A percentile compares a stretch with the other conserved stretches of the same genome.
phyloP scores from a whole-genome alignment of 345 rosid genomes.

The Eucalyptus cladocalyx region DNA sequence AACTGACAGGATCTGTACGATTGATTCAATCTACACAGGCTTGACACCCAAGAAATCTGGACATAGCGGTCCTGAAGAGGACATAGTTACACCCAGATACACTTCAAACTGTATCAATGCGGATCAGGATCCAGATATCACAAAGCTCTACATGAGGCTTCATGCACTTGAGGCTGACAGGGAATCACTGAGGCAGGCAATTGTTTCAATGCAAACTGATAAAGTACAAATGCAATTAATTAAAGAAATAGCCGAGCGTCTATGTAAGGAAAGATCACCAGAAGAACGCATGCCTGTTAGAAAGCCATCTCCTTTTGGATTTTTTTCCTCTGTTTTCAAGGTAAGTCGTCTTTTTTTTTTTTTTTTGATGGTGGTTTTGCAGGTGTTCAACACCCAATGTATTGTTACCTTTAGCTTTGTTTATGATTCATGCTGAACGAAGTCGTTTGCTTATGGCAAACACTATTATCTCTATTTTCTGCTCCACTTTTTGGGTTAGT shows the following conservation, averaged over 20 bases:
- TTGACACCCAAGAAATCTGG: conserved; percentile 23
- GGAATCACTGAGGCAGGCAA: conserved; percentile 86
- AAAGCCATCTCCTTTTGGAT: conserved; percentile 31
- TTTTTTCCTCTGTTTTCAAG: conserved; percentile 58
- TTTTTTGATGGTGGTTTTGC: not conserved
- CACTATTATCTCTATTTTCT: not conserved
- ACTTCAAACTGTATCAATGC: conserved; percentile 17
- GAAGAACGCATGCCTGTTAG: conserved; percentile 27
- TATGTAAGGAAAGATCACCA: conserved; percentile 66
- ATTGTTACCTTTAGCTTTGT: not conserved
- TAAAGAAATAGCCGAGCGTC: conserved; percentile 91
- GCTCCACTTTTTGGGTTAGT: not conserved
- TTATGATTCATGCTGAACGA: not conserved
- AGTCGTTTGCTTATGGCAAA: not conserved
- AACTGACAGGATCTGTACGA: conserved; percentile 77
- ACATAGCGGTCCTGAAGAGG: conserved; percentile 25
- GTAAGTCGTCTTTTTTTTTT: conserved; percentile 9
- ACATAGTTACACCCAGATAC: conserved; percentile 33
- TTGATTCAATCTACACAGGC: conserved; percentile 62
- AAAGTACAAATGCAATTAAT: conserved; percentile 68
- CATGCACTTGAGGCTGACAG: conserved; percentile 94
- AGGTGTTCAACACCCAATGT: not conserved
- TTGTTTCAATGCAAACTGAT: conserved; percentile 86
- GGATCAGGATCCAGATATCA: conserved; percentile 61
- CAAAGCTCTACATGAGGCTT: conserved; percentile 76